Percentiles rank a stretch among this genome's conserved stretches.
Conservation (phyloP, 1,139 yeast species). For the Yamadazyma songkhlaensis region DNA sequence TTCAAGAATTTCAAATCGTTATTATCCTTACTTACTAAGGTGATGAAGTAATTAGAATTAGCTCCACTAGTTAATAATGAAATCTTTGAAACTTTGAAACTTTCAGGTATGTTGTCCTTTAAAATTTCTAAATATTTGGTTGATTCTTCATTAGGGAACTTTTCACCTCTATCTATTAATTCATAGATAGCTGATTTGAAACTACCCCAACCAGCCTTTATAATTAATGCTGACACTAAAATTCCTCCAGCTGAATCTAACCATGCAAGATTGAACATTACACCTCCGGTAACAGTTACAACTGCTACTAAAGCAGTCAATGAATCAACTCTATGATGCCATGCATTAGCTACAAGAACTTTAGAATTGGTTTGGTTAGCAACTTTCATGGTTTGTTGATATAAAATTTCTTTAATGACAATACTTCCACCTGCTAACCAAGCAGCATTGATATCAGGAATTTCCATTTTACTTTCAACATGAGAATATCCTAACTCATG, state of each 20-base stretch:
- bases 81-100: slow-evolving; percentile 42
- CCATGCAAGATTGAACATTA: slow-evolving; percentile 73
- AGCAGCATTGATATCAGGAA: slow-evolving; percentile 85
- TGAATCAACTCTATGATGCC: slow-evolving; percentile 98
- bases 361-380: slow-evolving; percentile 79
- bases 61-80: slow-evolving; percentile 73
- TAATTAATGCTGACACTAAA: slow-evolving; percentile 74
- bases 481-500: neutral
- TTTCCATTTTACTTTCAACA: slow-evolving; percentile 16
- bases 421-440: slow-evolving; percentile 94
- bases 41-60: slow-evolving; percentile 41
- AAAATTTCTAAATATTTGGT: slow-evolving; percentile 24
- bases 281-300: slow-evolving; percentile 83
- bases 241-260: slow-evolving; percentile 91
- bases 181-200: slow-evolving; percentile 69
- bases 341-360: slow-evolving; percentile 92
- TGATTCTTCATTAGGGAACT: slow-evolving; percentile 27
- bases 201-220: slow-evolving; percentile 82
- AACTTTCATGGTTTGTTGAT: slow-evolving; percentile 73
- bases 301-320: slow-evolving; percentile 89
- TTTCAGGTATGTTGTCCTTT: slow-evolving; percentile 18
- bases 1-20: slow-evolving; percentile 25
- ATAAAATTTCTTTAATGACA: slow-evolving; percentile 81
- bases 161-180: slow-evolving; percentile 60
- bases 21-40: slow-evolving; percentile 14